Percentiles rank a stretch among this genome's conserved stretches.
These are phyloP conservation scores for Cetradonia linearis DNA, from an alignment of 495 filamentous ascomycete species.

Conservation along the genomic window DNA sequence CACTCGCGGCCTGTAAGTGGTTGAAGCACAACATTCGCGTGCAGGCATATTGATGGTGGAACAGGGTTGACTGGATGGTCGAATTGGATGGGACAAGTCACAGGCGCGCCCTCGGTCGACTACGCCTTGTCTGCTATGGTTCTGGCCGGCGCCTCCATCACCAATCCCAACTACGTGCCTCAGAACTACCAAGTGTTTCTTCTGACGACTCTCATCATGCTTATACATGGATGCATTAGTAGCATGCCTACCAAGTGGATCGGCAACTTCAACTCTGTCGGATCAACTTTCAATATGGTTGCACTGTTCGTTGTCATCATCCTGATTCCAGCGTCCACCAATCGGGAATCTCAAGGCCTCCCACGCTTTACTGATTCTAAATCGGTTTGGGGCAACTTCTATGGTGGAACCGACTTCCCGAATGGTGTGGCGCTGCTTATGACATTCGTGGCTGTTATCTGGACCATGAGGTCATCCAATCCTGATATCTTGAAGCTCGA, in stretches of 20 bases:
- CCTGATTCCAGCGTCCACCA: conserved; percentile 54
- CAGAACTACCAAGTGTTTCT: conserved; percentile 61
- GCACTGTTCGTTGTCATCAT: conserved; percentile 58
- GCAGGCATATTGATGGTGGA: conserved; percentile 16
- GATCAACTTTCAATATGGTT: conserved; percentile 65
- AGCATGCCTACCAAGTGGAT: conserved; percentile 68
- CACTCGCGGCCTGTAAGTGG: conserved; percentile 53
- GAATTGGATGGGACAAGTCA: conserved; percentile 64
- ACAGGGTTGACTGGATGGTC: conserved; percentile 60
- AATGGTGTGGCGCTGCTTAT: conserved; percentile 63
- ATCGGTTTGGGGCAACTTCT: conserved; percentile 62
- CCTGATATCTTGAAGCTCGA: not conserved
- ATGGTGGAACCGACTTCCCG: conserved; percentile 60
- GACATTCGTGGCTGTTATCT: conserved; percentile 60
- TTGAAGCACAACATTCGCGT: conserved; percentile 3
- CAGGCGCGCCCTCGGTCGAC: conserved; percentile 56
- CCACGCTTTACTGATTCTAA: conserved; percentile 54
- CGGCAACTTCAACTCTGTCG: conserved; percentile 64
- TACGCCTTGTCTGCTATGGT: conserved; percentile 61
- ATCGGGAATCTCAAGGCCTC: conserved; percentile 35
- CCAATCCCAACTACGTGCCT: conserved; percentile 54
- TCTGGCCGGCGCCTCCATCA: conserved; percentile 59
- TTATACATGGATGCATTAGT: conserved; percentile 60
- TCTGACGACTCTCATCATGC: conserved; percentile 57
- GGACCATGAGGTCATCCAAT: conserved; percentile 40